phyloP scores from a whole-genome alignment of 805 yeast species.

The Candida oleophila region DNA sequence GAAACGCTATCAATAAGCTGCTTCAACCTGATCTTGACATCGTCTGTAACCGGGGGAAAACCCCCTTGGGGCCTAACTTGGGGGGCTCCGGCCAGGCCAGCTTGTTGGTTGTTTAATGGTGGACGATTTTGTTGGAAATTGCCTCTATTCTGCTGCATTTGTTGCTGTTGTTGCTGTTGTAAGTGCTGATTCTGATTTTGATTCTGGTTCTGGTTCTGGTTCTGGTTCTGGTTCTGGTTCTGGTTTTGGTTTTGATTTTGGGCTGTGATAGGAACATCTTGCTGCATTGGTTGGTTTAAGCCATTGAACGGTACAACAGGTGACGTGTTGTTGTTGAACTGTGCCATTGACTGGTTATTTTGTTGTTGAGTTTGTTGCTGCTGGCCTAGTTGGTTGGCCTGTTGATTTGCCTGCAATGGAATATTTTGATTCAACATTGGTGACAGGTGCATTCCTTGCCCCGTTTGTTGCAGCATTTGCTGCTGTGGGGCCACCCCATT shows the following conservation, averaged over 20 bases:
- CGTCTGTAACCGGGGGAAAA: conserved; percentile 49
- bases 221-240: conserved; percentile 3
- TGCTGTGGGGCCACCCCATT: conserved; percentile 4
- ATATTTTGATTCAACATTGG: conserved; percentile 2
- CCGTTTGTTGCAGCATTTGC: conserved; percentile 8
- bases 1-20: conserved; percentile 69
- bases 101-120: conserved; percentile 10
- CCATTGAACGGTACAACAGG: background rate
- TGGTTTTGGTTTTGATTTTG: background rate
- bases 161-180: conserved; percentile 14
- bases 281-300: background rate
- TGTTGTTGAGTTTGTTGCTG: conserved; percentile 5
- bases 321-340: background rate
- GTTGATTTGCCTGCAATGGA: conserved; percentile 2
- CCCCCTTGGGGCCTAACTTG: conserved; percentile 7
- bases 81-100: background rate
- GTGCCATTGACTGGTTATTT: background rate
- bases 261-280: background rate
- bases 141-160: conserved; percentile 11
- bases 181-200: conserved; percentile 17
- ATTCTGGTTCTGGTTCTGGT: conserved; percentile 16
- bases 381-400: conserved; percentile 3
- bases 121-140: conserved; percentile 15
- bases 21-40: conserved; percentile 60
- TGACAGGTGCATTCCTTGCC: background rate